Percentiles rank a stretch among this genome's conserved stretches.
These are phyloP conservation scores for Phragmites australis DNA, from an alignment of 176 grass and related monocot genomes.

Conservation along the genomic window DNA sequence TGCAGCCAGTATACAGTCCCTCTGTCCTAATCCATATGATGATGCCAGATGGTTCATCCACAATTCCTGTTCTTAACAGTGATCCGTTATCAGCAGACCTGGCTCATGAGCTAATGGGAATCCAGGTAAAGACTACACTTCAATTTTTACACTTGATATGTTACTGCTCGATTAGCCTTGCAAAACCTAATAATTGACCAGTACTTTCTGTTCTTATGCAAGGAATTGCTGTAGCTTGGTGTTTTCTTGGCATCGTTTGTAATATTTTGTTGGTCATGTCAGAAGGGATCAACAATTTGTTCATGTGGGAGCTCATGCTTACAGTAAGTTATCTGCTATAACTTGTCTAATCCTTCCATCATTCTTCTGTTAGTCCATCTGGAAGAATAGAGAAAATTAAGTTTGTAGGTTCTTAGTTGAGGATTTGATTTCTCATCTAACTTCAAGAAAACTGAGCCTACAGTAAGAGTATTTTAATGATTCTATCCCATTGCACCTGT, in stretches of 20 bases:
- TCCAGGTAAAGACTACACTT: constrained; percentile 70
- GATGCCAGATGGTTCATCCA: constrained; percentile 78
- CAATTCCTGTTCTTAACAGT: constrained; percentile 69
- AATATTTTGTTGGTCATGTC: constrained; percentile 87
- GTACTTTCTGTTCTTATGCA: constrained; percentile 57
- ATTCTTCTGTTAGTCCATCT: not conserved
- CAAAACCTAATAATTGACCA: constrained; percentile 47
- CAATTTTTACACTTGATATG: not conserved
- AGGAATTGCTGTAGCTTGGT: constrained; percentile 88
- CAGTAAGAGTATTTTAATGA: not conserved
- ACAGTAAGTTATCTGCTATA: constrained; percentile 59
- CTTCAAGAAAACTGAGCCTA: not conserved
- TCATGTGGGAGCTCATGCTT: constrained; percentile 94
- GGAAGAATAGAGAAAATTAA: not conserved
- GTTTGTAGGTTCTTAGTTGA: not conserved
- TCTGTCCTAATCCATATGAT: constrained; percentile 88
- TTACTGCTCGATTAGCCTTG: not conserved
- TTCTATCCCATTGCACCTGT: not conserved
- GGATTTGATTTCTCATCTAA: not conserved
- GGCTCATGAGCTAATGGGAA: constrained; percentile 89
- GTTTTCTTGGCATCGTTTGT: constrained; percentile 96
- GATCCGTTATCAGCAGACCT: constrained; percentile 80
- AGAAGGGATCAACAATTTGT: constrained; percentile 70
- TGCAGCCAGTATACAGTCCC: constrained; percentile 89
- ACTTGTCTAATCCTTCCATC: not conserved